phyloP scores from a whole-genome alignment of 148 eudicot genomes.

The Tetragonia tetragonoides region DNA sequence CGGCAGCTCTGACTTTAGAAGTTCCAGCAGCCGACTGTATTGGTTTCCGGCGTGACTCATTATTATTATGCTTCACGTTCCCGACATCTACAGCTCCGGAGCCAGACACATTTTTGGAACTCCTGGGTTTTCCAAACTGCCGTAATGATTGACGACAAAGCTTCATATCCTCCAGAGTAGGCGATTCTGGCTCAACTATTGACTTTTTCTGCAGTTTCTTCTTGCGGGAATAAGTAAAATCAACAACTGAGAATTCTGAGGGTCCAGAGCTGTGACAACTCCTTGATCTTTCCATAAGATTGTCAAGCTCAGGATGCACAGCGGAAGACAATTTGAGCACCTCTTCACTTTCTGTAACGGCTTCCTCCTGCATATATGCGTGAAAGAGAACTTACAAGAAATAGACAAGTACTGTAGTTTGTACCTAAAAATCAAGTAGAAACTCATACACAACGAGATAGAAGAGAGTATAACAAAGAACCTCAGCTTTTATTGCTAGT shows the following conservation, averaged over 20 bases:
- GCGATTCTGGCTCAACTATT: conserved; percentile 42
- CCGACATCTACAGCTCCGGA: conserved; percentile 25
- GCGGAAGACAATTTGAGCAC: conserved; percentile 16
- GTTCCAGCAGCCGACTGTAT: conserved; percentile 21
- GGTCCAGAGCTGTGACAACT: conserved; percentile 39
- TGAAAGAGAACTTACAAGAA: conserved; percentile 6
- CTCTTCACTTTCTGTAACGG: conserved; percentile 25
- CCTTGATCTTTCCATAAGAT: conserved; percentile 38
- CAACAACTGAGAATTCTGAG: conserved; percentile 35
- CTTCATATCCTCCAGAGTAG: conserved; percentile 31
- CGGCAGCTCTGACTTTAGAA: conserved; percentile 16
- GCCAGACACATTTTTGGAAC: conserved; percentile 21
- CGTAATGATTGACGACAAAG: conserved; percentile 27
- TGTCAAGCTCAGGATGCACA: conserved; percentile 23
- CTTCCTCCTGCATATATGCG: conserved; percentile 42
- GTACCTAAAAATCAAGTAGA: neutral
- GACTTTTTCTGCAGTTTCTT: conserved; percentile 43
- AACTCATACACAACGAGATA: neutral
- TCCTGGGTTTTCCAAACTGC: conserved; percentile 36
- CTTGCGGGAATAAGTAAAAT: conserved; percentile 62
- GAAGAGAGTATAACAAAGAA: neutral
- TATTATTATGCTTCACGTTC: conserved; percentile 32
- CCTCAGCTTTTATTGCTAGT: neutral
- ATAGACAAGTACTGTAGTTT: neutral
- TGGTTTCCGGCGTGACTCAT: conserved; percentile 17